Percentiles rank a stretch among this genome's conserved stretches.
Conservation (phyloP, 225 moss, liverwort and hornwort species). For the Polytrichum commune region DNA sequence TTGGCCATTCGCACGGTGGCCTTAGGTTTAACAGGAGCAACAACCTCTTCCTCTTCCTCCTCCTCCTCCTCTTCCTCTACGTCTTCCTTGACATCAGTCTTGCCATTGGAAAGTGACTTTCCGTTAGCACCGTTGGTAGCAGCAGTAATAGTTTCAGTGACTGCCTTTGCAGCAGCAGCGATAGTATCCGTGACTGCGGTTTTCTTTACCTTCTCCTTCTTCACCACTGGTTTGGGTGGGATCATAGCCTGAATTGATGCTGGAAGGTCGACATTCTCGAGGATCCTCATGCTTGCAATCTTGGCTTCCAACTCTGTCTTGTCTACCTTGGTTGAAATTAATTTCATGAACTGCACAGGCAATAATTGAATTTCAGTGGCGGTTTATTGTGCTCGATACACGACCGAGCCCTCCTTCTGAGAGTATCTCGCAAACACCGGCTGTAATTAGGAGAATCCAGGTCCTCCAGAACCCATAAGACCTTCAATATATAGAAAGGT, state of each 20-base stretch:
- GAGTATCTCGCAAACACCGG: no score
- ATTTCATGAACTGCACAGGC: slow-evolving; percentile 58
- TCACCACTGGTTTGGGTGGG: slow-evolving; percentile 17
- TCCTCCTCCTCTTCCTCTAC: slow-evolving; percentile 18
- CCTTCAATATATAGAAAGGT: no score
- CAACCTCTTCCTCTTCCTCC: slow-evolving; percentile 8
- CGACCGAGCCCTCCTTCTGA: no score
- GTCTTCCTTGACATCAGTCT: slow-evolving; percentile 2
- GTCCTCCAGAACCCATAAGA: no score
- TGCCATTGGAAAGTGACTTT: neutral
- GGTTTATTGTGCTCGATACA: no score
- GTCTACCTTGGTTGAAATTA: slow-evolving; percentile 56
- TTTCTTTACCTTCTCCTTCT: slow-evolving; percentile 30
- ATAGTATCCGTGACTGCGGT: no score
- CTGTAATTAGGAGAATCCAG: no score
- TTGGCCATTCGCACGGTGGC: slow-evolving; percentile 87
- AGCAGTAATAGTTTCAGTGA: no score
- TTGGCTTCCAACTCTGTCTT: slow-evolving; percentile 55
- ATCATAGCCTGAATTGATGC: slow-evolving; percentile 37
- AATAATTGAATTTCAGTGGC: no score
- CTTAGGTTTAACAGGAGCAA: slow-evolving; percentile 24
- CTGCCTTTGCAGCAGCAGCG: no score
- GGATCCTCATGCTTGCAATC: slow-evolving; percentile 78
- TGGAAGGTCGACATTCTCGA: slow-evolving; percentile 74
- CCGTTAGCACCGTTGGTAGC: no score